Evolutionary conservation across 495 filamentous ascomycete species (phyloP), one percentile per base, ranked within the genome.

Genomic region (Hyaloscypha hepaticicola): DNA sequence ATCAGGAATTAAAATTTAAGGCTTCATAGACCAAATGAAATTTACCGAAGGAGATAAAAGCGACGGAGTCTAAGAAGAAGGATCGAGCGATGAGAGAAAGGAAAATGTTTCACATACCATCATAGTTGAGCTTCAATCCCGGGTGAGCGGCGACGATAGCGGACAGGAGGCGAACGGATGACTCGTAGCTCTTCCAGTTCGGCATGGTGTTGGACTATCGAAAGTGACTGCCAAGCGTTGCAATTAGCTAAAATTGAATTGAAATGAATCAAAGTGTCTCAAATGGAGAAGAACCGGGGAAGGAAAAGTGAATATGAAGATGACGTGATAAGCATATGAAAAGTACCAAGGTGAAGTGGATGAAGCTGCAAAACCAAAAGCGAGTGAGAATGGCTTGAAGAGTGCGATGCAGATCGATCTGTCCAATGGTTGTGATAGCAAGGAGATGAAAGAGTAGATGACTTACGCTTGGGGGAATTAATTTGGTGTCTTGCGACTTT

Each of bases 141-240:
- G 75, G 75, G 29, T 77, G 74, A 22, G 81, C 74, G 0, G 80
- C 82, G 1, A 85, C 58, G n/a, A 84, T 66, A 4, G 83, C 83
- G 3, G 80, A 78, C 0, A 85, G 71, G 5, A 85, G 76, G 29
- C 83, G 80, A 7, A 74, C 72, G 63, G 76, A 76, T 0, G 76
- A 70, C 69, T 84, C 82, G 67, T 78, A 80, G 16, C 71, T 77
- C 33, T 75, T 77, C 70, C 82, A 85, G 58, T 82, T 83, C 2
- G 77, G 70, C 76, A 78, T 80, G 11, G 58, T 60, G 38, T 21
- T 38, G 29, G 1, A 41, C 33, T 45, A 16, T 4, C 16, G 38
- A 45, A 45, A 19, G 38, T 45, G 38, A 29, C 50, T 53, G 50
- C 24, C 9, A 45, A 45, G 5, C 38, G 38, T 45, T 16, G 38